phyloP scores from a whole-genome alignment of 805 yeast species.

The Hanseniaspora occidentalis region DNA sequence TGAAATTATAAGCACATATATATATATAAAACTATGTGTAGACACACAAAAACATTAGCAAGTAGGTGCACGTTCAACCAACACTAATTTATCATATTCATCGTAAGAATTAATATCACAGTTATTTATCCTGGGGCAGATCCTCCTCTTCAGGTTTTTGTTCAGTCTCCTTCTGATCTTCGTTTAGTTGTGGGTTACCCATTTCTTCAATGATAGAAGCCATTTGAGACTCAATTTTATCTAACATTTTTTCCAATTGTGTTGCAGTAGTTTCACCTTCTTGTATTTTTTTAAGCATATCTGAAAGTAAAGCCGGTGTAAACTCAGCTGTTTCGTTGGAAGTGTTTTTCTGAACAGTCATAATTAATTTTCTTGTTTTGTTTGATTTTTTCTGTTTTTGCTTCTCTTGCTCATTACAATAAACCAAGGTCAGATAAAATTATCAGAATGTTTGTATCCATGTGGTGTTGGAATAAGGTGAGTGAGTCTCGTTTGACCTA shows the following conservation, averaged over 20 bases:
- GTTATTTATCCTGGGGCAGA: too few relatives aligned
- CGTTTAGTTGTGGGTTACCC: constrained; percentile 11
- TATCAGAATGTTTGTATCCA: too few relatives aligned
- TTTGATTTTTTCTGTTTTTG: too few relatives aligned
- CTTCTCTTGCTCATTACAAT: too few relatives aligned
- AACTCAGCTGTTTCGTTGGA: constrained; percentile 16
- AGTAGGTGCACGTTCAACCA: too few relatives aligned
- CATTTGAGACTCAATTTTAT: constrained; percentile 50
- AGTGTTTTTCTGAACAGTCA: not conserved
- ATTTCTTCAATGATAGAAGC: constrained; percentile 43
- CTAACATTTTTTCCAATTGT: constrained; percentile 52
- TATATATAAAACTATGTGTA: not conserved
- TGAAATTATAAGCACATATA: constrained; percentile 2
- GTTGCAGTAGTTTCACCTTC: constrained; percentile 59
- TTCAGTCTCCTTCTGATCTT: not conserved
- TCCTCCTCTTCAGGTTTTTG: not conserved
- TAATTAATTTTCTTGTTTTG: too few relatives aligned
- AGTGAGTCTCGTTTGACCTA: too few relatives aligned
- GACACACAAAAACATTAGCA: too few relatives aligned
- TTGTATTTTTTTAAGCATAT: constrained; percentile 45
- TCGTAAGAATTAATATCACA: too few relatives aligned
- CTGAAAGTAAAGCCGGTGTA: constrained; percentile 25
- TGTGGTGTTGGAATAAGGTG: too few relatives aligned
- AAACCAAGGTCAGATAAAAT: too few relatives aligned
- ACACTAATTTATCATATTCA: too few relatives aligned